Base-by-base conservation (phyloP, 768 basidiomycete genomes). In the Mycena rosella region DNA sequence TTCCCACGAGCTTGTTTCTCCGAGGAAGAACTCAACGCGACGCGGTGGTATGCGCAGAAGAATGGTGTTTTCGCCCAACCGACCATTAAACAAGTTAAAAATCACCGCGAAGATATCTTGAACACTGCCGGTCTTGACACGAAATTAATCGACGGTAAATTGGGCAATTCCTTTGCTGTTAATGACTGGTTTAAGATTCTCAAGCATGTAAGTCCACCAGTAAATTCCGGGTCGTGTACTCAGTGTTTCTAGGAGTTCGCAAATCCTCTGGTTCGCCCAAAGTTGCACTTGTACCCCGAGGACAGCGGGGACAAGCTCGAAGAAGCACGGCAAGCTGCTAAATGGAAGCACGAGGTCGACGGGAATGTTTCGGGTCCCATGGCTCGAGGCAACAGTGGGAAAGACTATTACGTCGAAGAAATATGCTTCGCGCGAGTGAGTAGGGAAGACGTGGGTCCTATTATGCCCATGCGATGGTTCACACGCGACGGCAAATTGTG, bases 161-260 rank as follows among this genome's bases (percentile, higher is more conserved):
- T 57, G 15, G 55, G 55, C 9, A 57, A 57, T 30, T 27, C 40
- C 24, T 44, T 57, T 10, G 55, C 40, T 5, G 40, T 57, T 1
- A 42, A 42, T 10, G 55, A 57, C 55, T 57, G 38, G 55, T 40
- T 40, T 22, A 57, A 57, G 40, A 57, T 57, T 20, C 55, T 57
- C 40, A 22, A 26, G 17, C 40, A 57, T 20, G 55, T 57, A 57
- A 18, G 40, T n/a, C 18, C 17, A 5, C 10, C 38, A 13, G 14
- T 14, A 13, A 6, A 5, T 34, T 5, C 5, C 32, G 5, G 11
- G 5, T 34, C 32, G 11, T 34, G 11, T 34, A 34, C 32, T 34
- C 32, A 34, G 11, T 34, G 32, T 20, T 20, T 8, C 29, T 15
- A 57, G 55, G 55, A 57, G 34, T 57, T 40, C 27, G 55, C 55